These are phyloP conservation scores for Paulownia fortunei DNA, from an alignment of 257 asterid genomes.

Conservation along the genomic window DNA sequence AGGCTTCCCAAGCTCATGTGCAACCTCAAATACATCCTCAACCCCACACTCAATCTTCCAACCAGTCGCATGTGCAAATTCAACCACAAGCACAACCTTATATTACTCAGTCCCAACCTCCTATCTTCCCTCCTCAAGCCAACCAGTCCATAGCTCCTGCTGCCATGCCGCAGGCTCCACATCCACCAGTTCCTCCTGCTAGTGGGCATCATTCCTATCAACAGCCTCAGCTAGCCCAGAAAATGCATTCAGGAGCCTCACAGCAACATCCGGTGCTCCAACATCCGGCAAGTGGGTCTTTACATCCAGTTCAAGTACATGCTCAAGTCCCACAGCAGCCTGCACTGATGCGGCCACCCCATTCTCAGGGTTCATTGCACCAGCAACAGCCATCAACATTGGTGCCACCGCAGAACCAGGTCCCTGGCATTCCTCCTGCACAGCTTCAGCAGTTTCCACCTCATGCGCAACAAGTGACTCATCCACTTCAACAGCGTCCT, in stretches of 20 bases:
- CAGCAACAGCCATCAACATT: conserved; percentile 52
- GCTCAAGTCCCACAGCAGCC: conserved; percentile 67
- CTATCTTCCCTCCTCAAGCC: conserved; percentile 52
- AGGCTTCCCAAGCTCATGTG: conserved; percentile 44
- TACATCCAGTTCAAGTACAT: conserved; percentile 54
- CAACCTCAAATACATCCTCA: conserved; percentile 50
- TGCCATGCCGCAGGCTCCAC: conserved; percentile 50
- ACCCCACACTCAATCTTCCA: conserved; percentile 42
- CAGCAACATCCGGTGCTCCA: conserved; percentile 55
- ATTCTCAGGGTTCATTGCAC: conserved; percentile 50
- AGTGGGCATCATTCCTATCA: conserved; percentile 72
- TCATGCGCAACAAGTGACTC: conserved; percentile 52
- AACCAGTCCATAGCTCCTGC: conserved; percentile 56
- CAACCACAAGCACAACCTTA: conserved; percentile 60
- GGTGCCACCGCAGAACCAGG: conserved; percentile 59
- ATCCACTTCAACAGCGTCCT: conserved; percentile 60
- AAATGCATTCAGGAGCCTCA: conserved; percentile 50
- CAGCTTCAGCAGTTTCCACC: conserved; percentile 66
- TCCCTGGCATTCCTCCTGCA: conserved; percentile 38
- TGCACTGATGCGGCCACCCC: conserved; percentile 55
- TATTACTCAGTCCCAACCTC: conserved; percentile 48
- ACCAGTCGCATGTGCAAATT: conserved; percentile 45
- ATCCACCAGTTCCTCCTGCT: conserved; percentile 53
- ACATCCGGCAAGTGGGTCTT: conserved; percentile 50
- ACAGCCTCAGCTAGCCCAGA: conserved; percentile 63